Base-by-base conservation (phyloP, 2,329 filamentous ascomycete species). In the Trichophyton benhamiae region DNA sequence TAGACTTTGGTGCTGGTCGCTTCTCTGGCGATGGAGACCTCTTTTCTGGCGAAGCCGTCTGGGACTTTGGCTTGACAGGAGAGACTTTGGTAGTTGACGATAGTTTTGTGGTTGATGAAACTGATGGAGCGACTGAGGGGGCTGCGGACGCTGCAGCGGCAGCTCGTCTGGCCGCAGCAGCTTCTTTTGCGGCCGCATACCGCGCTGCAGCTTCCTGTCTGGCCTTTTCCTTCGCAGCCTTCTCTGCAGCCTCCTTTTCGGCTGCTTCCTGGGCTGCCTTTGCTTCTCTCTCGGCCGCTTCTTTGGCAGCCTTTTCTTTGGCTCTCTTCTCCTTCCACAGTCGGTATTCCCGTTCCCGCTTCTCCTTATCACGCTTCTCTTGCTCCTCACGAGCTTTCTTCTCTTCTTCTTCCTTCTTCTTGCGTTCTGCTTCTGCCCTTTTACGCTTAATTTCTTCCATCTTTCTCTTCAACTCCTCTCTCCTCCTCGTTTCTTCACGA, bases 1-100 rank as follows among this genome's bases (percentile, higher is more conserved):
- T 15, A 17, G 60, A 52, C 46, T 48, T 62, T 9, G 30, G 49
- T 1, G 59, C 7, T 33, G 60, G 60, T 33, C 70, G 66, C 44
- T 48, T 48, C 44, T 48, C 44, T 22, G 44, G 44, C 5, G 20
- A 48, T 48, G 44, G 20, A 3, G 44, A 20, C 9, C 20, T 71
- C 63, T 72, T 76, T 65, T 74, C 74, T 60, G 73, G 75, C 36
- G 74, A 76, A 36, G 75, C 72, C 1, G 72, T 72, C 33, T 72
- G 69, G 55, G 74, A 69, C 59, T 65, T 61, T 55, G 65, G 65
- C 63, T 60, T 67, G 57, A 57, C 60, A 57, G 36, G 63, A 60
- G 59, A 64, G 63, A 61, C 58, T 55, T 60, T 66, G 65, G 61
- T 64, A 9, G 20, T 25, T 53, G 67, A 67, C 49, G 67, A 63